Conservation (phyloP, 257 asterid genomes). For the Salvia miltiorrhiza region DNA sequence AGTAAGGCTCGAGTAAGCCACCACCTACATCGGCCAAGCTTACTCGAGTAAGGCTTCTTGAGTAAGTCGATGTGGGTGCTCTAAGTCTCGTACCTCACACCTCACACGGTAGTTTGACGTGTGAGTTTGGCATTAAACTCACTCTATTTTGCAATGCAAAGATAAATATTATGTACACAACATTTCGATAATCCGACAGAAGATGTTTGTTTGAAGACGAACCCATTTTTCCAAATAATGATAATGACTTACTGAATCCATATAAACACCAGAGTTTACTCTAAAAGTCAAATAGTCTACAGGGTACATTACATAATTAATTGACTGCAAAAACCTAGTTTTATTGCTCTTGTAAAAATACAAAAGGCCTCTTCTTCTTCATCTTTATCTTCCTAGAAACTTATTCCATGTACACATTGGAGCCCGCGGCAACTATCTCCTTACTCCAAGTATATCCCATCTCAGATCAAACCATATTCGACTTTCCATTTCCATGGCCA, state of each 20-base stretch:
- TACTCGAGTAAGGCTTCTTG: too few species aligned
- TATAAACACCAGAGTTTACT: conserved; percentile 5
- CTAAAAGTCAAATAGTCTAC: conserved; percentile 15
- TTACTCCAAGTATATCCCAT: conserved; percentile 1
- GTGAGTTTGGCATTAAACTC: too few species aligned
- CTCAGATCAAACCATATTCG: background rate
- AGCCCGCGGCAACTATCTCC: conserved; percentile 25
- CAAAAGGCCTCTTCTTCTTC: conserved; percentile 24
- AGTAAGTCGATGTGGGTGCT: too few species aligned
- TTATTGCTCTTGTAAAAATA: conserved; percentile 36
- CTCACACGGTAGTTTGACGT: too few species aligned
- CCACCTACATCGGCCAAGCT: too few species aligned
- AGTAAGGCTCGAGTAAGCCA: too few species aligned
- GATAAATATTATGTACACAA: too few species aligned
- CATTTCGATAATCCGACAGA: too few species aligned
- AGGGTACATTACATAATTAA: conserved; percentile 30
- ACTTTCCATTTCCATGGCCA: background rate
- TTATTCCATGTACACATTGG: conserved; percentile 48
- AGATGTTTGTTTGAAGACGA: too few species aligned
- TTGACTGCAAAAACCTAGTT: conserved; percentile 26
- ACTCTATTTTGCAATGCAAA: too few species aligned
- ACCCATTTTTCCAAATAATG: background rate
- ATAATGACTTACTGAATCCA: background rate
- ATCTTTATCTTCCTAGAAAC: conserved; percentile 23
- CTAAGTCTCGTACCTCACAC: too few species aligned